Evolutionary conservation across 345 rosid genomes (phyloP).

Genomic region (Eucalyptus tenuipes): DNA sequence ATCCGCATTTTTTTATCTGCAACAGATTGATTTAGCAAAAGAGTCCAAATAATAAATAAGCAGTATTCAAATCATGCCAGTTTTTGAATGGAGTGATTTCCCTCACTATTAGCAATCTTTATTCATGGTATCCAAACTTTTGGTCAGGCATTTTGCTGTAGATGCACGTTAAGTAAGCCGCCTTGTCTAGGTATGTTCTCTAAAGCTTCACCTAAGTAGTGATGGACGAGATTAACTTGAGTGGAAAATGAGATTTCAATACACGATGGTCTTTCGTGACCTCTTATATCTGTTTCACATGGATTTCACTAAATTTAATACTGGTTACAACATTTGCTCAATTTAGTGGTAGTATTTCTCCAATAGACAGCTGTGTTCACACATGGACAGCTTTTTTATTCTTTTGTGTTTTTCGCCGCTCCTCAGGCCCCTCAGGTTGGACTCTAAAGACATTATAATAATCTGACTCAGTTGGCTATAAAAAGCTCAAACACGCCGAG

Average conservation of each 20-base stretch:
- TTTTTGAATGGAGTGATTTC: not conserved
- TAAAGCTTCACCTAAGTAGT: too few species aligned
- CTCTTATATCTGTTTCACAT: not conserved
- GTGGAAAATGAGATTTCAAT: too few species aligned
- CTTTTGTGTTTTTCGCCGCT: not conserved
- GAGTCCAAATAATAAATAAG: not conserved
- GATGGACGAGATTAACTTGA: not conserved
- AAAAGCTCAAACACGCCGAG: not conserved
- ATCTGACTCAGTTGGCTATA: not conserved
- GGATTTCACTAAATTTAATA: not conserved
- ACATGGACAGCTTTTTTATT: not conserved
- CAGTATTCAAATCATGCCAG: not conserved
- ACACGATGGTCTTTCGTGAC: too few species aligned
- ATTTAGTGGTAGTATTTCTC: not conserved
- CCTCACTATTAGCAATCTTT: too few species aligned
- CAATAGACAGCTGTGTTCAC: not conserved
- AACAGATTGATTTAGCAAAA: not conserved
- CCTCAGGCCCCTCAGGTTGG: not conserved
- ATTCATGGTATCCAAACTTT: too few species aligned
- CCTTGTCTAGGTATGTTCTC: too few species aligned
- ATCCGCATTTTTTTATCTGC: not conserved
- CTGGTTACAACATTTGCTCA: not conserved
- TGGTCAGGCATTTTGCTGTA: too few species aligned
- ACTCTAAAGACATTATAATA: not conserved
- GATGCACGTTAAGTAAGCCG: too few species aligned